phyloP scores from a whole-genome alignment of 768 basidiomycete genomes.

The Boletus vinaceobasis region DNA sequence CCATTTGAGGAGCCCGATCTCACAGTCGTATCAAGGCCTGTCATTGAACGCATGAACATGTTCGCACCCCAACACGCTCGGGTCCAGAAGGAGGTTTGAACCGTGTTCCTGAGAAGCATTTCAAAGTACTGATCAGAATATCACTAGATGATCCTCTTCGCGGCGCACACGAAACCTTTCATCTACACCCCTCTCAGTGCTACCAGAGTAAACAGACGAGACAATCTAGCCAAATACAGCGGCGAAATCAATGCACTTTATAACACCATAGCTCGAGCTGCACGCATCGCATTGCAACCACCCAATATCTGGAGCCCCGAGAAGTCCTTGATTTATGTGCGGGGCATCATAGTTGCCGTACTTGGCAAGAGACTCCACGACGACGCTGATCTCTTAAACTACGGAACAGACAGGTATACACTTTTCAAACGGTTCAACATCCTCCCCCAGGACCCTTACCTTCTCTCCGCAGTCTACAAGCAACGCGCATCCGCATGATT shows the following conservation, averaged over 20 bases:
- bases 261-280: not conserved
- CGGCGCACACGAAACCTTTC: slow-evolving; percentile 11
- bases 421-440: not conserved
- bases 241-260: slow-evolving; percentile 15
- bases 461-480: slow-evolving; percentile 32
- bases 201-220: slow-evolving; percentile 7
- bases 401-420: slow-evolving; percentile 11
- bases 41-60: slow-evolving; percentile 18
- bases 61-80: slow-evolving; percentile 22
- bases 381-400: slow-evolving; percentile 6
- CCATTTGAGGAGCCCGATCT: not conserved
- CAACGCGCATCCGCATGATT: slow-evolving; percentile 40
- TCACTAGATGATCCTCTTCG: slow-evolving; percentile 16
- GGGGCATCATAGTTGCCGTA: slow-evolving; percentile 13
- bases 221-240: slow-evolving; percentile 10
- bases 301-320: slow-evolving; percentile 17
- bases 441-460: not conserved
- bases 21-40: slow-evolving; percentile 4
- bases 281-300: slow-evolving; percentile 7
- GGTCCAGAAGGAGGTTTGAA: slow-evolving; percentile 19
- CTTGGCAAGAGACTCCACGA: slow-evolving; percentile 12
- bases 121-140: not conserved
- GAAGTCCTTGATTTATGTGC: slow-evolving; percentile 10
- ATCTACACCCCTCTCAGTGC: not conserved
- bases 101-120: not conserved